Percentiles rank a stretch among this genome's conserved stretches.
Conservation (phyloP, 1,284 basidiomycete genomes). For the Marasmius sp. region DNA sequence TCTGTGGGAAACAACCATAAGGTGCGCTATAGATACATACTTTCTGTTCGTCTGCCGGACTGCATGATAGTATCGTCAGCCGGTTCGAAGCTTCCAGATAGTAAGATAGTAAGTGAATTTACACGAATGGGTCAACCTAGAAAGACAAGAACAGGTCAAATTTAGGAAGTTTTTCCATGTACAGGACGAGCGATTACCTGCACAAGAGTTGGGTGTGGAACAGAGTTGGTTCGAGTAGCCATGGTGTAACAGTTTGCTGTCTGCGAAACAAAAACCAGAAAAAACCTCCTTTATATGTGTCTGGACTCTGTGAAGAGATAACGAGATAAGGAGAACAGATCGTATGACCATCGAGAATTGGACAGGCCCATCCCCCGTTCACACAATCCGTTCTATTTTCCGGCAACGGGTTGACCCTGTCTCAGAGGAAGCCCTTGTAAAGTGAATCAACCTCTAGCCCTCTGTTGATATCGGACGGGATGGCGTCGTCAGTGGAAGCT, state of each 20-base stretch:
- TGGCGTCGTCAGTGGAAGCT: too few relatives aligned
- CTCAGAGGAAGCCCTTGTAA: too few relatives aligned
- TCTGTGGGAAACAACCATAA: not conserved
- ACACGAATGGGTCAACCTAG: constrained; percentile 65
- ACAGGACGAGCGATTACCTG: constrained; percentile 29
- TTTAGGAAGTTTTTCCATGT: not conserved
- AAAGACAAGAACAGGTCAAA: not conserved
- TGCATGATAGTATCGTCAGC: constrained; percentile 20
- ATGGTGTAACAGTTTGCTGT: constrained; percentile 26
- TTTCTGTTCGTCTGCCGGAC: constrained; percentile 64
- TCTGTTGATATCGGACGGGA: too few relatives aligned
- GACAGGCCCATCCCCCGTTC: not conserved
- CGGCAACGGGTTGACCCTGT: too few relatives aligned
- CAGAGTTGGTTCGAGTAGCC: constrained; percentile 59
- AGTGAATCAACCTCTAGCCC: too few relatives aligned
- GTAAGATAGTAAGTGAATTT: not conserved
- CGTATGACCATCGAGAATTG: not conserved
- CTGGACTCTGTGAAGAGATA: not conserved
- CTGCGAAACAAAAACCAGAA: not conserved
- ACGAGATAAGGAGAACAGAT: not conserved
- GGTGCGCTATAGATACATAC: constrained; percentile 27
- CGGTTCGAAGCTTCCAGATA: not conserved
- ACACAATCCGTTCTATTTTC: not conserved
- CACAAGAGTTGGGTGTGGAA: constrained; percentile 53
- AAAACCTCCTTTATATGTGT: not conserved